Conservation (phyloP, 179 eudicot genomes). For the Corrigiola litoralis region DNA sequence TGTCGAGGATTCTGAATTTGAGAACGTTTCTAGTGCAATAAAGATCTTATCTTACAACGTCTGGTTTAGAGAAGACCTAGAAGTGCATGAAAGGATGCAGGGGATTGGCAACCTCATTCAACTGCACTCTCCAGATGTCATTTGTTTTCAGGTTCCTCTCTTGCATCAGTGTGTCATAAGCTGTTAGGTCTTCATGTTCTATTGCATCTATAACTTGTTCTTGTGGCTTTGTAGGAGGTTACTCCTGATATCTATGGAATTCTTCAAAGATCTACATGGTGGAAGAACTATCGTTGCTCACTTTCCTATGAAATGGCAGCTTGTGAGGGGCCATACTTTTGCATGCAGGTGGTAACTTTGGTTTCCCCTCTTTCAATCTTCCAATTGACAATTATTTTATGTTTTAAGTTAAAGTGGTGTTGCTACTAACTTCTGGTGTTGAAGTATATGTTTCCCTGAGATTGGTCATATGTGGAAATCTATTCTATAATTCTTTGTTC, state of each 20-base stretch:
- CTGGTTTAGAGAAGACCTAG: conserved; percentile 89
- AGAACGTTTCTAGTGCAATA: conserved; percentile 22
- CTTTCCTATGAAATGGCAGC: conserved; percentile 38
- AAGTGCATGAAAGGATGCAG: conserved; percentile 70
- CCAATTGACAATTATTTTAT: background rate
- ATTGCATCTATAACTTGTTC: conserved; percentile 4
- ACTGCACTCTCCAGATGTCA: conserved; percentile 74
- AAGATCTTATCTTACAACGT: conserved; percentile 84
- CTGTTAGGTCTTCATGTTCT: background rate
- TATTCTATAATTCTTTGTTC: no score
- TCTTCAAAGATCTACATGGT: conserved; percentile 63
- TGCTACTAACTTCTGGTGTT: no score
- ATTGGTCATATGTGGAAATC: no score
- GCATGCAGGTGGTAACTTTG: conserved; percentile 67
- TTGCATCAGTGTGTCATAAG: background rate
- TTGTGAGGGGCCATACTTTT: conserved; percentile 55
- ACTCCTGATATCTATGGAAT: conserved; percentile 57
- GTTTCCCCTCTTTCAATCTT: background rate
- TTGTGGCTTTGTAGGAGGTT: conserved; percentile 57
- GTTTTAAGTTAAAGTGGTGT: background rate
- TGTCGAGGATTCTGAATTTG: conserved; percentile 22
- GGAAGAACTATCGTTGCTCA: conserved; percentile 69
- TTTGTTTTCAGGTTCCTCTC: conserved; percentile 76
- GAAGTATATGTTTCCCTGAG: no score
- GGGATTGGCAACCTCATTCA: conserved; percentile 78